Conservation (phyloP, 345 rosid genomes). For the Erodium maritimum region DNA sequence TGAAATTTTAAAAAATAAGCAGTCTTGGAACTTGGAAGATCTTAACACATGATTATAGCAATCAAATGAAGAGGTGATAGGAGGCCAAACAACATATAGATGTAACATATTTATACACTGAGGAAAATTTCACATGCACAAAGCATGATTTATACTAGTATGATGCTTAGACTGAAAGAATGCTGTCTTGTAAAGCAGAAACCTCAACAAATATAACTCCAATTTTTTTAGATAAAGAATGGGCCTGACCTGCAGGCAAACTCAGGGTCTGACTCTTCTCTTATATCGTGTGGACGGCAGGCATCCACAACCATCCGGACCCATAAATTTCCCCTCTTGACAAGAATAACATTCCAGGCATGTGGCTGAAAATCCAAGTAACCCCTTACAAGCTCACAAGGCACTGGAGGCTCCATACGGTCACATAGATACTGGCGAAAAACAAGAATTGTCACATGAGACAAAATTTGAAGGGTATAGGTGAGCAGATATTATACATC, state of each 20-base stretch:
- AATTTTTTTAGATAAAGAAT: not conserved
- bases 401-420: slow-evolving; percentile 85
- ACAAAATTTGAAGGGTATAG: not conserved
- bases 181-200: not conserved
- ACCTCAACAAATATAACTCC: not conserved
- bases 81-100: too few species aligned
- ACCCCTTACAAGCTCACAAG: slow-evolving; percentile 97
- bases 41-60: too few species aligned
- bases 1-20: too few species aligned
- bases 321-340: slow-evolving; percentile 49
- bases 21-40: too few species aligned
- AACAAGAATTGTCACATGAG: slow-evolving; percentile 10
- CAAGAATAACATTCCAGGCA: slow-evolving; percentile 78
- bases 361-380: slow-evolving; percentile 87
- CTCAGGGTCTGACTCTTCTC: slow-evolving; percentile 80
- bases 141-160: not conserved
- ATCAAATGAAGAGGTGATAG: too few species aligned
- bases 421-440: slow-evolving; percentile 75
- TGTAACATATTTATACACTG: not conserved
- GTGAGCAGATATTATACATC: slow-evolving; percentile 2
- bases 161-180: not conserved
- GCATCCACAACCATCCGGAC: slow-evolving; percentile 91
- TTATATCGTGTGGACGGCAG: slow-evolving; percentile 77
- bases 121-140: not conserved
- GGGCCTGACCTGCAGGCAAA: slow-evolving; percentile 54